Conservation (phyloP, 1,139 yeast species). For the Geotrichum histeridarum region DNA sequence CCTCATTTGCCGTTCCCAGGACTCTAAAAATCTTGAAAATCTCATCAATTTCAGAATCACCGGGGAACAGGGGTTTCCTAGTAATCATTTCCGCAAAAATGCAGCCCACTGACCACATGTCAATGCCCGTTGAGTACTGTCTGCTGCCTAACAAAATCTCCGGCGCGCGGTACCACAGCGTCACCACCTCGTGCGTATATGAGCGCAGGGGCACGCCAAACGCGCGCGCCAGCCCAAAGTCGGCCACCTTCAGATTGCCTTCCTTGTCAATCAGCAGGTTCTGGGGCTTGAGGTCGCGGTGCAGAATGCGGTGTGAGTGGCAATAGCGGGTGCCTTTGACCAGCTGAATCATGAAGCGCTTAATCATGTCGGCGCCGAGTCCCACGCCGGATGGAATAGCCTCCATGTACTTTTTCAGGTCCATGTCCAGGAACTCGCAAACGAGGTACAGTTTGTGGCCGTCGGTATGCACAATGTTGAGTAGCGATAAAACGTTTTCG, state of each 20-base stretch:
- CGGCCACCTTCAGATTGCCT: slow-evolving; percentile 92
- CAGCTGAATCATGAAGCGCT: slow-evolving; percentile 87
- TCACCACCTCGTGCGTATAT: slow-evolving; percentile 95
- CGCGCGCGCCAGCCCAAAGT: slow-evolving; percentile 94
- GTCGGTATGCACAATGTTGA: slow-evolving; percentile 96
- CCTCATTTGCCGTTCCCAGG: slow-evolving; percentile 92
- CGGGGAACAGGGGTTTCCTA: slow-evolving; percentile 91
- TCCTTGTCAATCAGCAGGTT: slow-evolving; percentile 89
- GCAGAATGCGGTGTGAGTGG: slow-evolving; percentile 90
- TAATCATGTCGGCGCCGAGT: slow-evolving; percentile 83
- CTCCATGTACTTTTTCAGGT: slow-evolving; percentile 95
- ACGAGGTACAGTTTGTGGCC: slow-evolving; percentile 89
- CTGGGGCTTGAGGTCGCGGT: slow-evolving; percentile 95
- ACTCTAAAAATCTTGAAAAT: slow-evolving; percentile 89
- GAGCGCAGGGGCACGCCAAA: slow-evolving; percentile 96
- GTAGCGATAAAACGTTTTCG: slow-evolving; percentile 83
- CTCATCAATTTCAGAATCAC: slow-evolving; percentile 96
- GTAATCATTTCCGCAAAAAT: slow-evolving; percentile 98
- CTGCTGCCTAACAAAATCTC: slow-evolving; percentile 94
- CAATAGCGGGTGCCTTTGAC: slow-evolving; percentile 91
- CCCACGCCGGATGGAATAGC: slow-evolving; percentile 88
- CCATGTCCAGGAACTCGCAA: slow-evolving; percentile 88
- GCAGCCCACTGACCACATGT: slow-evolving; percentile 98
- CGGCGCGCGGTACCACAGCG: slow-evolving; percentile 97
- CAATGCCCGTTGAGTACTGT: slow-evolving; percentile 96